phyloP scores from a whole-genome alignment of 768 basidiomycete genomes.

The Clathrus columnatus region DNA sequence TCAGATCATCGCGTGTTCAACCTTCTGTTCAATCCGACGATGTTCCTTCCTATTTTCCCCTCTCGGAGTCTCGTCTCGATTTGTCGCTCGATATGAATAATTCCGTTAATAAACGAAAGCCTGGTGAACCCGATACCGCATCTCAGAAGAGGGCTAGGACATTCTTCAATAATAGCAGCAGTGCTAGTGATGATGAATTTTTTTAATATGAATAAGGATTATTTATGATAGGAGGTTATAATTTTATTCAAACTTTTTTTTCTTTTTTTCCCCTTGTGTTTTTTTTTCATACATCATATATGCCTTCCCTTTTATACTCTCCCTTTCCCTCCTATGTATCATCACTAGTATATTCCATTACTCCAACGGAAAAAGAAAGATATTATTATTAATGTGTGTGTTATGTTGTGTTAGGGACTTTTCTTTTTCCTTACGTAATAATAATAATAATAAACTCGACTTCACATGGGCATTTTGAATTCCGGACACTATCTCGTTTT shows the following conservation, averaged over 20 bases:
- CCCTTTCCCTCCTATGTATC: not conserved
- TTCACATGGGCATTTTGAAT: conserved; percentile 15
- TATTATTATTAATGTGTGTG: no score
- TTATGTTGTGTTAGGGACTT: no score
- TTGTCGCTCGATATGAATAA: not conserved
- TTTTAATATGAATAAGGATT: no score
- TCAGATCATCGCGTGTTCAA: not conserved
- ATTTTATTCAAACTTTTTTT: not conserved
- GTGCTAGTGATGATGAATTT: not conserved
- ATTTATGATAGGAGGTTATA: no score
- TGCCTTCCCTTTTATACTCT: not conserved
- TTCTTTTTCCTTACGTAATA: not conserved
- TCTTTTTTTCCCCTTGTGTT: not conserved
- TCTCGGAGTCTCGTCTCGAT: conserved; percentile 11
- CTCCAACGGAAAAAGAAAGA: no score
- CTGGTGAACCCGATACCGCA: not conserved
- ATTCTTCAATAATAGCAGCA: not conserved
- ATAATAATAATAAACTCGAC: no score
- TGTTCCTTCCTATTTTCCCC: conserved; percentile 4
- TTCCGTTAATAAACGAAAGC: conserved; percentile 6
- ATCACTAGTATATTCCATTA: not conserved
- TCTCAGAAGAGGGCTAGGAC: conserved; percentile 4
- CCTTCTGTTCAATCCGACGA: not conserved
- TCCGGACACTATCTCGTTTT: conserved; percentile 41
- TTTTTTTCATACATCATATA: not conserved